Base-by-base conservation (phyloP, 1,139 yeast genomes). In the Debaryomyces subglobosus region DNA sequence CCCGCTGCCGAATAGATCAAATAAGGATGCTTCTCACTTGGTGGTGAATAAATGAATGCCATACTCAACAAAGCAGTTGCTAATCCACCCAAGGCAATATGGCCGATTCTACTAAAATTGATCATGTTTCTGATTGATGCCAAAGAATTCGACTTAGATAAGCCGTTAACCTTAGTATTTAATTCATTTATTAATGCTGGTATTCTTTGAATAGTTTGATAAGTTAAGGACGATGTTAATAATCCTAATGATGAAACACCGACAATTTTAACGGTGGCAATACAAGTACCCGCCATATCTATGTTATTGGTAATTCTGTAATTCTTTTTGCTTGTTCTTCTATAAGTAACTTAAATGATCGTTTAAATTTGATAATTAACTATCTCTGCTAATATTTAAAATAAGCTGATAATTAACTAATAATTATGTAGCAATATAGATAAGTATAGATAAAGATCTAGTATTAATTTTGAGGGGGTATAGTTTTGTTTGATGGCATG, bases 231-330 rank as follows among this genome's bases (percentile, higher is more conserved):
- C 15, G 73, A 67, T 13, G 81, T 65, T 53, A 79, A 67, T 53
- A 80, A 64, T 13, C 85, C 86, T 51, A 81, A 64, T 23, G 84
- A 78, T 10, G 81, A 70, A 29, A 74, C 76, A 24, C 85, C 86
- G 45, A 79, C 62, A 39, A 79, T 57, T 57, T 81, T 81, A 51
- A 79, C 72, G 43, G 77, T 66, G 43, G 79, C 74, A 52, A 79
- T 63, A 67, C 85, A 80, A 48, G 74, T 64, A n/a, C 79, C 79
- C 45, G 72, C 67, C 67, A 68, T 76, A 40, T 43, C 34, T 21
- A 25, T 41, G 27, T 34, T 24, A n/a, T 18, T 32, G 18, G 37
- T 21, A 40, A 6, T 27, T 39, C 5, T 25, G 30, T 9, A 16
- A 8, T 23, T 27, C 21, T 13, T 20, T 16, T 13, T 18, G 13